Conservation (phyloP, 371 early-diverging fungal species). For the Umbelopsis sp. region DNA sequence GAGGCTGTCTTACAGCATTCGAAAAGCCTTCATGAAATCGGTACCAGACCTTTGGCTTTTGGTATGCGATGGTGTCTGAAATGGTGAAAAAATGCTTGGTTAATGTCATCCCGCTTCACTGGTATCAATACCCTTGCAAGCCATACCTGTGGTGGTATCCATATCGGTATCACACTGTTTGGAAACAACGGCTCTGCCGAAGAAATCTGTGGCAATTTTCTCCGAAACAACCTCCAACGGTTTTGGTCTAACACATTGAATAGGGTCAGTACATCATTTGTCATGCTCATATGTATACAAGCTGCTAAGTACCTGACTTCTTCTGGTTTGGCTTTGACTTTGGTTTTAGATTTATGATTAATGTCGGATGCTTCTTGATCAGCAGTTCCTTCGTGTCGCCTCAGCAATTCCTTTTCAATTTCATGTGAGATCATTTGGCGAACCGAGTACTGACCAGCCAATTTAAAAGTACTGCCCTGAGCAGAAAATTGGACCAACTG, state of each 20-base stretch:
- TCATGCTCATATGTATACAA: no score
- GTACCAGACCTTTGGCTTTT: slow-evolving; percentile 26
- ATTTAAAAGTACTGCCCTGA: slow-evolving; percentile 32
- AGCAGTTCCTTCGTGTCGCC: slow-evolving; percentile 50
- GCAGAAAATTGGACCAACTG: slow-evolving; percentile 48
- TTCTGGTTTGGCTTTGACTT: slow-evolving; percentile 22
- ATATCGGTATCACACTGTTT: slow-evolving; percentile 18
- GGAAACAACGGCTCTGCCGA: slow-evolving; percentile 58
- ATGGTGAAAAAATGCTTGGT: neutral
- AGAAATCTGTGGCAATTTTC: slow-evolving; percentile 56
- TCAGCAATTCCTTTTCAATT: slow-evolving; percentile 65
- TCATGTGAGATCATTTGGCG: slow-evolving; percentile 82
- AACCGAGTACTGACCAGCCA: slow-evolving; percentile 71
- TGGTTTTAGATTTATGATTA: slow-evolving; percentile 3
- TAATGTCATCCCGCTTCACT: neutral
- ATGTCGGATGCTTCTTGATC: slow-evolving; percentile 20
- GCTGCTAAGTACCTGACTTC: slow-evolving; percentile 25
- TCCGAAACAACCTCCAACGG: neutral
- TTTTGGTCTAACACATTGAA: neutral
- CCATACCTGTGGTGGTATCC: slow-evolving; percentile 24
- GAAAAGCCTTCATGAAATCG: slow-evolving; percentile 71
- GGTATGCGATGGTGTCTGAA: slow-evolving; percentile 2
- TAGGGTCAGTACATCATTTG: neutral
- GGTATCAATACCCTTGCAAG: neutral
- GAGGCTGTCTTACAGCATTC: slow-evolving; percentile 87